Percentiles rank a stretch among this genome's conserved stretches.
phyloP scores from a whole-genome alignment of 2,329 filamentous ascomycete species.

The Trichoderma sp. region DNA sequence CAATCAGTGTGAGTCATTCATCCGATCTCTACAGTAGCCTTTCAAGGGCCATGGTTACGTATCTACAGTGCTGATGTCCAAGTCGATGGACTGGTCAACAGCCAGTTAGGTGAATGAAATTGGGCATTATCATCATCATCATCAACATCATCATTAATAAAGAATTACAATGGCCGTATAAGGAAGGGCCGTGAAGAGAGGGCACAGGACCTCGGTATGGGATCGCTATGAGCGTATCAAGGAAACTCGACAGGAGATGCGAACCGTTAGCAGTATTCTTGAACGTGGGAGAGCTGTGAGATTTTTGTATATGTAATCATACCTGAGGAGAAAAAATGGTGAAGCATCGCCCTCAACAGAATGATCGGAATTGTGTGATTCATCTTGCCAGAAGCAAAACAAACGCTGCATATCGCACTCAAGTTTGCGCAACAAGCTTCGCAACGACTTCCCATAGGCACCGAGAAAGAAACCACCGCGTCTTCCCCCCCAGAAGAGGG shows the following conservation, averaged over 20 bases:
- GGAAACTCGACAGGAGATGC: neutral
- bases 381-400: constrained; percentile 26
- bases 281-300: neutral
- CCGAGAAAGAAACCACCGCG: constrained; percentile 22
- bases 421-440: constrained; percentile 80
- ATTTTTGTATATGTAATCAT: constrained; percentile 10
- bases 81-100: too few relatives aligned
- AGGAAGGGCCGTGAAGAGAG: neutral
- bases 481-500: constrained; percentile 21
- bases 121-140: neutral
- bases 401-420: constrained; percentile 92
- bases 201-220: neutral
- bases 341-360: constrained; percentile 73
- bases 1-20: neutral
- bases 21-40: neutral
- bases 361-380: constrained; percentile 90
- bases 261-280: constrained; percentile 31
- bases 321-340: constrained; percentile 33
- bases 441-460: constrained; percentile 90
- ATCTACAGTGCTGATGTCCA: neutral
- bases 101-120: neutral
- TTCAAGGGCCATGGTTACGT: neutral
- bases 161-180: neutral
- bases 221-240: neutral
- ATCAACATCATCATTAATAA: neutral